Conservation (phyloP, 768 basidiomycete genomes). For the Asterophora lycoperdoides region DNA sequence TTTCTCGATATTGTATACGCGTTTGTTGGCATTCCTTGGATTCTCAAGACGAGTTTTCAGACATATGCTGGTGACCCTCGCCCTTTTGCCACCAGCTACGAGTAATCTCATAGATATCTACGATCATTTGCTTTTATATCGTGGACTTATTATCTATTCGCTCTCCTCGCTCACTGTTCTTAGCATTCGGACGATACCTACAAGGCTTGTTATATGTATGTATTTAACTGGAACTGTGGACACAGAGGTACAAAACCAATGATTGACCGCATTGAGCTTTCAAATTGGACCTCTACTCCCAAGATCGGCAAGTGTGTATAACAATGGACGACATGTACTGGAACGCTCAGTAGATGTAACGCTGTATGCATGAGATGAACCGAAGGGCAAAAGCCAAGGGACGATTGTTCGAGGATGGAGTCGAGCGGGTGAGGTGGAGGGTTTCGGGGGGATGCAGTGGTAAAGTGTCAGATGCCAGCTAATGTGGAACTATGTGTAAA, state of each 20-base stretch:
- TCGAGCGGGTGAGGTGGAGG: neutral
- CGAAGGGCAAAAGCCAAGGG: neutral
- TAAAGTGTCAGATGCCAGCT: constrained; percentile 7
- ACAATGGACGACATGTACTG: no score
- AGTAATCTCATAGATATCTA: neutral
- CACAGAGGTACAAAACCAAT: no score
- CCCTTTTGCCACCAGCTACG: neutral
- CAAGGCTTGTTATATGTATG: constrained; percentile 7
- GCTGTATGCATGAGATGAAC: neutral
- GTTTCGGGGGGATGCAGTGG: constrained; percentile 1
- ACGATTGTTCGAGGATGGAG: neutral
- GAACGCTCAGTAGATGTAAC: neutral
- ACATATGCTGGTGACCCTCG: neutral
- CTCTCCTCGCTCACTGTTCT: neutral
- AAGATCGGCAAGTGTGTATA: no score
- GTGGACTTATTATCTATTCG: neutral
- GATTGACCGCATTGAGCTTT: no score
- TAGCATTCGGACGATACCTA: neutral
- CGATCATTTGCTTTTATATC: neutral
- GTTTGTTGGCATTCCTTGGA: no score
- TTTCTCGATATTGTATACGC: neutral
- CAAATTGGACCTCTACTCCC: no score
- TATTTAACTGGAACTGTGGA: constrained; percentile 1
- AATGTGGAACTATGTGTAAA: constrained; percentile 6
- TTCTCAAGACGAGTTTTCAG: no score